Conservation (phyloP, 2,329 filamentous ascomycete genomes). For the Teratosphaeria gauchensis region DNA sequence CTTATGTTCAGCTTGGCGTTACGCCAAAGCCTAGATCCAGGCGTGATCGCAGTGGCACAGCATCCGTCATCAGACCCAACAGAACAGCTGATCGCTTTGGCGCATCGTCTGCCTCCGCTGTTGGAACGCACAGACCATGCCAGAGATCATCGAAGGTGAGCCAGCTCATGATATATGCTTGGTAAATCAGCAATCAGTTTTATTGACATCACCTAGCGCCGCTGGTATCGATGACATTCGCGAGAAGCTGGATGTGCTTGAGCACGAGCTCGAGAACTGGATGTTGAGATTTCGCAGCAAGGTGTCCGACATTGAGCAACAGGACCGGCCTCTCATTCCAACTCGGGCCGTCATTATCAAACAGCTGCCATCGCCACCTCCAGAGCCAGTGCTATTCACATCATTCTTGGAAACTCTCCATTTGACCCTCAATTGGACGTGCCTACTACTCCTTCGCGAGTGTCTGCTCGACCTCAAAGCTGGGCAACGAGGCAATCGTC, state of each 20-base stretch:
- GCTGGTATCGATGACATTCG: neutral
- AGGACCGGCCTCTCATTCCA: neutral
- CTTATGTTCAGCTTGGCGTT: neutral
- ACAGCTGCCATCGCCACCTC: neutral
- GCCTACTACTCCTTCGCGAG: neutral
- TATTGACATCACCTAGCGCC: neutral
- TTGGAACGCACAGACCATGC: neutral
- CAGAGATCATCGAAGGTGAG: neutral
- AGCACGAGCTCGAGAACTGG: neutral
- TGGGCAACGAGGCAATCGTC: neutral
- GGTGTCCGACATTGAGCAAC: neutral
- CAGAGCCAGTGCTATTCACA: neutral
- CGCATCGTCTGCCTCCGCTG: neutral
- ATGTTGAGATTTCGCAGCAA: neutral
- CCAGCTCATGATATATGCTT: neutral
- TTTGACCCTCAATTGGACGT: neutral
- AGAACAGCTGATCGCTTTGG: neutral
- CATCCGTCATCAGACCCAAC: neutral
- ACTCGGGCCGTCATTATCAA: neutral
- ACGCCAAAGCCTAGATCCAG: neutral
- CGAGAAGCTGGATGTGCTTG: neutral
- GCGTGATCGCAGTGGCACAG: neutral
- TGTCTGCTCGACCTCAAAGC: neutral
- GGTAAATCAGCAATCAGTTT: too few species aligned
- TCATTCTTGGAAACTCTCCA: neutral